Conservation (phyloP, 805 yeast genomes). For the Zygosaccharomyces rouxii region DNA sequence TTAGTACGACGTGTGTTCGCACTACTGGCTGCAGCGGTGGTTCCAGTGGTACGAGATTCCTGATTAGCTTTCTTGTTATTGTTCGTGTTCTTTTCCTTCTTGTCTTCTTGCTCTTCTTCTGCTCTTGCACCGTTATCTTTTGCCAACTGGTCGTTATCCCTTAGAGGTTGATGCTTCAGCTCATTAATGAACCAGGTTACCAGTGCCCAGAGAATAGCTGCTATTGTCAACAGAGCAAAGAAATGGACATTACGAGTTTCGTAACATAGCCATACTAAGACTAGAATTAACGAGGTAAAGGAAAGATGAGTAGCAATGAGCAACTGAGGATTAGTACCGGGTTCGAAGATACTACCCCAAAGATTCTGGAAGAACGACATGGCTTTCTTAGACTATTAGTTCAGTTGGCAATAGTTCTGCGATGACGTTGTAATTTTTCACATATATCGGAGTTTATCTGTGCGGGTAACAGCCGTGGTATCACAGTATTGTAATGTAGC, state of each 20-base stretch:
- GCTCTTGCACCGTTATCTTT: conserved; percentile 21
- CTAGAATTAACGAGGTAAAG: conserved; percentile 57
- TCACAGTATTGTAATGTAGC: neutral
- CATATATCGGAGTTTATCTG: neutral
- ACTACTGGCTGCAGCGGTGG: neutral
- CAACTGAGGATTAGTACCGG: conserved; percentile 89
- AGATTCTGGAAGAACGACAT: conserved; percentile 45
- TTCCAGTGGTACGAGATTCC: conserved; percentile 5
- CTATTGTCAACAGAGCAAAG: conserved; percentile 50
- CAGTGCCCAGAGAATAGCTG: conserved; percentile 66
- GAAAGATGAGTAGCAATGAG: conserved; percentile 86
- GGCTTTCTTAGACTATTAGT: too few relatives aligned
- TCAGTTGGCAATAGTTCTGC: neutral
- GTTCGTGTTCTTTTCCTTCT: neutral
- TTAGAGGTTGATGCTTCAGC: conserved; percentile 41
- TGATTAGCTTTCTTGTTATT: conserved; percentile 1
- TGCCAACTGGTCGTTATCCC: conserved; percentile 31
- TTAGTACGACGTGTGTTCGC: conserved; percentile 2
- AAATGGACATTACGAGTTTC: conserved; percentile 65
- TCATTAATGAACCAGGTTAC: conserved; percentile 87
- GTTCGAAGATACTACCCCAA: conserved; percentile 88
- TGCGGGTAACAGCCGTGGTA: neutral
- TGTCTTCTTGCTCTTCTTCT: conserved; percentile 7
- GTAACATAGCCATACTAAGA: conserved; percentile 52
- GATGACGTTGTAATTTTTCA: neutral